Evolutionary conservation across 2,329 filamentous ascomycete genomes (phyloP).

Genomic region (Blastomyces parvus): DNA sequence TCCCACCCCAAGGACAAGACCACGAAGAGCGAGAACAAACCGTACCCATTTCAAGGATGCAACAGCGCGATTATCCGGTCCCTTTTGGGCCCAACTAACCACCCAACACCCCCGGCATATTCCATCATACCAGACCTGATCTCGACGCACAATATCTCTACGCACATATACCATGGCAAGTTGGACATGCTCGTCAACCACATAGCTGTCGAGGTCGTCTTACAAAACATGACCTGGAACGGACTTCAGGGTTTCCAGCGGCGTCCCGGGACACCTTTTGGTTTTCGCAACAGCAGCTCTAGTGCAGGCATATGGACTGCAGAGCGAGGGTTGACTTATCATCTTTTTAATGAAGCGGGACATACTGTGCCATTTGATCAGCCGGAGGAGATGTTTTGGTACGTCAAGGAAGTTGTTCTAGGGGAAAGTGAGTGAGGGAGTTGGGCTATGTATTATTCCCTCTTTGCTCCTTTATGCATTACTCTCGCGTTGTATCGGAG

Average conservation of each 20-base stretch:
- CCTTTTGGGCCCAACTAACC: constrained; percentile 18
- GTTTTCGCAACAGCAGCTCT: background rate
- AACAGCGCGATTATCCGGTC: constrained; percentile 24
- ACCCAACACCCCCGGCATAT: constrained; percentile 26
- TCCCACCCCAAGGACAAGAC: constrained; percentile 7
- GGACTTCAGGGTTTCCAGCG: constrained; percentile 29
- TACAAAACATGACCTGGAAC: constrained; percentile 37
- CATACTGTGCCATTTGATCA: constrained; percentile 27
- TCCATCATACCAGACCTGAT: constrained; percentile 26
- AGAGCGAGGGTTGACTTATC: constrained; percentile 30
- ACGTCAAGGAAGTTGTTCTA: constrained; percentile 29
- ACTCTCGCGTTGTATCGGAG: background rate
- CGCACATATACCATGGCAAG: constrained; percentile 32
- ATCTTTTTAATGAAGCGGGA: constrained; percentile 28
- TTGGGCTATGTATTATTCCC: background rate
- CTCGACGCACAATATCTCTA: constrained; percentile 24
- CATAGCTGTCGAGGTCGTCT: constrained; percentile 26
- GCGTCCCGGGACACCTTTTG: constrained; percentile 21
- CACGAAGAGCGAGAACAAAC: constrained; percentile 10
- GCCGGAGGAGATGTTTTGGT: constrained; percentile 29
- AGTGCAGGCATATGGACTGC: constrained; percentile 24
- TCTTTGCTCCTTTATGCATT: background rate
- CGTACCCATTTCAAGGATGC: constrained; percentile 22
- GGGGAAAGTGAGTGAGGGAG: constrained; percentile 4
- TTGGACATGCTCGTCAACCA: constrained; percentile 33